Evolutionary conservation across 2,329 filamentous ascomycete species (phyloP).

Genomic region (Knoxdaviesia proteae): DNA sequence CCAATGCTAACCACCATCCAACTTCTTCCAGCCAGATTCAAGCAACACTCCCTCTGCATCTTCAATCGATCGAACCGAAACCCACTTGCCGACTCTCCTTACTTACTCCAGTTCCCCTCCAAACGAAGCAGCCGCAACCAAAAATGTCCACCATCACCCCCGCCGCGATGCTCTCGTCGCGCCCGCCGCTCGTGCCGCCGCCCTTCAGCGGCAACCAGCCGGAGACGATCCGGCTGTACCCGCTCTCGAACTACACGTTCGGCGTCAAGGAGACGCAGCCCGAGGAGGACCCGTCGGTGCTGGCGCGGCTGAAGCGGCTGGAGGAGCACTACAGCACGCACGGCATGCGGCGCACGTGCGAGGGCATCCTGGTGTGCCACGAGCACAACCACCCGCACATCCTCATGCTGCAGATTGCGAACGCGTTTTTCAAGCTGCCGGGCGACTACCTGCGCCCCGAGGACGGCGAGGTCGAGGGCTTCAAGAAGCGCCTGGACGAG

Average conservation of each 20-base stretch:
- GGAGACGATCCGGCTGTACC: slow-evolving; percentile 73
- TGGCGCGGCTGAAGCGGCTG: slow-evolving; percentile 79
- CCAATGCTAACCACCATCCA: no score
- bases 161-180: slow-evolving; percentile 53
- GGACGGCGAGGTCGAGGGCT: slow-evolving; percentile 84
- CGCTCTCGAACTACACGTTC: slow-evolving; percentile 96
- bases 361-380: slow-evolving; percentile 92
- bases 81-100: neutral
- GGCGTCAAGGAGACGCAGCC: slow-evolving; percentile 96
- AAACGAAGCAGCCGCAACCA: neutral
- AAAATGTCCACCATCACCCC: slow-evolving; percentile 72
- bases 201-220: slow-evolving; percentile 81
- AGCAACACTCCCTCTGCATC: no score
- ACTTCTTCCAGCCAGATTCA: no score
- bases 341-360: slow-evolving; percentile 93
- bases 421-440: slow-evolving; percentile 97
- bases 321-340: slow-evolving; percentile 83
- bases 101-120: neutral
- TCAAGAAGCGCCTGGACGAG: slow-evolving; percentile 84
- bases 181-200: slow-evolving; percentile 59
- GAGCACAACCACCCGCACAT: slow-evolving; percentile 99
- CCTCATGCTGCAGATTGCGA: slow-evolving; percentile 96
- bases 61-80: no score
- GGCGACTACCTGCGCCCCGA: slow-evolving; percentile 82
- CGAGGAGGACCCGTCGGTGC: slow-evolving; percentile 89